Evolutionary conservation across 2,329 filamentous ascomycete species (phyloP).

Genomic region (Aspergillus floridensis): DNA sequence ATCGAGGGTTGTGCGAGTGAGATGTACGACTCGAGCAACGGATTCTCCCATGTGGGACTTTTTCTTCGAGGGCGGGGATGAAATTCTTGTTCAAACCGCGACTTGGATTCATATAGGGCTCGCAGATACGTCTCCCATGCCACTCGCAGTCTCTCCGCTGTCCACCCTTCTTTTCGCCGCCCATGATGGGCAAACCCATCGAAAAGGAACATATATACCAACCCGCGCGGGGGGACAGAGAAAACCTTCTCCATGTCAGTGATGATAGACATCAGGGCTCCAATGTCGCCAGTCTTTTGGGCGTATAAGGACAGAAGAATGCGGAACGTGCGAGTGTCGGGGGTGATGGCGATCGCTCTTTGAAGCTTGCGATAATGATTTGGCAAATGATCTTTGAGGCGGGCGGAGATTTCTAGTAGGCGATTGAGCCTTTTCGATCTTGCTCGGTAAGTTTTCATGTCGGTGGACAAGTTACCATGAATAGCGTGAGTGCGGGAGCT

Average conservation of each 20-base stretch:
- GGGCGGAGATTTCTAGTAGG: conserved; percentile 47
- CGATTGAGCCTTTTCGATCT: conserved; percentile 46
- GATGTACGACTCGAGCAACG: conserved; percentile 19
- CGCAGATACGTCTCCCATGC: conserved; percentile 65
- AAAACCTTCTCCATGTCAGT: conserved; percentile 73
- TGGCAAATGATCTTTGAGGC: conserved; percentile 48
- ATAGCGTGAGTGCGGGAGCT: conserved; percentile 32
- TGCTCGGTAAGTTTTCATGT: conserved; percentile 36
- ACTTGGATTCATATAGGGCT: conserved; percentile 37
- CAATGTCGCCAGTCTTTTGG: conserved; percentile 65
- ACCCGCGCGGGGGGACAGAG: conserved; percentile 66
- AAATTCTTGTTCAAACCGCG: conserved; percentile 24
- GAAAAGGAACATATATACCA: conserved; percentile 77
- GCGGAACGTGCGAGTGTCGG: conserved; percentile 75
- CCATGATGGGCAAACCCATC: conserved; percentile 78
- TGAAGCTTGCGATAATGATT: conserved; percentile 63
- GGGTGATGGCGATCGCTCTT: conserved; percentile 62
- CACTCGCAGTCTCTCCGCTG: conserved; percentile 61
- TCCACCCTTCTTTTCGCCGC: conserved; percentile 69
- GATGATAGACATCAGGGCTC: conserved; percentile 67
- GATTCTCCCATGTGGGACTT: conserved; percentile 31
- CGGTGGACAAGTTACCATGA: conserved; percentile 30
- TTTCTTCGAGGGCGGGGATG: conserved; percentile 12
- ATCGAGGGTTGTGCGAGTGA: conserved; percentile 6
- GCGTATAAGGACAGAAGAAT: conserved; percentile 76